Evolutionary conservation across 1,284 basidiomycete genomes (phyloP).

Genomic region (Bondarzewia mesenterica): DNA sequence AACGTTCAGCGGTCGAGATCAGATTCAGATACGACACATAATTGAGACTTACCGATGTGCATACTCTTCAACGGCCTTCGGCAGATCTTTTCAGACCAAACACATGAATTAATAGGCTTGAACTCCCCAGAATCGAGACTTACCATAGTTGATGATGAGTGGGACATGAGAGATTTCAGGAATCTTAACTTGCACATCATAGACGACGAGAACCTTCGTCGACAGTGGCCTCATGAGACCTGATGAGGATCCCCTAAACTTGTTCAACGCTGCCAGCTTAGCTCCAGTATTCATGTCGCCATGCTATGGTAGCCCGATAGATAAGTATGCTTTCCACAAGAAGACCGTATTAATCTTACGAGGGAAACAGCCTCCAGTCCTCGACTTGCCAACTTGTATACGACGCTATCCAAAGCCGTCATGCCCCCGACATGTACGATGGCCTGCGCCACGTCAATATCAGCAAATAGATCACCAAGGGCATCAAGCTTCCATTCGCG

Average conservation of each 20-base stretch:
- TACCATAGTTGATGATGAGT: slow-evolving; percentile 88
- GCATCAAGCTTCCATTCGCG: slow-evolving; percentile 98
- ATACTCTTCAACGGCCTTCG: slow-evolving; percentile 93
- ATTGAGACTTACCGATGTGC: slow-evolving; percentile 76
- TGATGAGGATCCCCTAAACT: slow-evolving; percentile 57
- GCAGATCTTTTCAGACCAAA: slow-evolving; percentile 55
- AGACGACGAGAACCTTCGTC: slow-evolving; percentile 79
- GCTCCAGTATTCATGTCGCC: slow-evolving; percentile 81
- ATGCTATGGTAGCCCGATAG: slow-evolving; percentile 38
- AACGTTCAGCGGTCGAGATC: slow-evolving; percentile 7
- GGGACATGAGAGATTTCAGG: slow-evolving; percentile 87
- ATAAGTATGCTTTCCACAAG: not conserved
- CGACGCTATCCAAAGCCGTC: slow-evolving; percentile 76
- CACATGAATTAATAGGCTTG: not conserved
- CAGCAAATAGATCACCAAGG: slow-evolving; percentile 87
- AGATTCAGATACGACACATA: not conserved
- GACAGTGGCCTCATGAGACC: slow-evolving; percentile 51
- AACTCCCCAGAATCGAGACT: slow-evolving; percentile 9
- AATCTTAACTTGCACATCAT: slow-evolving; percentile 85
- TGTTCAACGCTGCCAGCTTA: slow-evolving; percentile 72
- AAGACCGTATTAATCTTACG: slow-evolving; percentile 34
- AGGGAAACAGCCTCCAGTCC: slow-evolving; percentile 81
- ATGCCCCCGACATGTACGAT: slow-evolving; percentile 88
- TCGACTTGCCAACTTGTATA: slow-evolving; percentile 81
- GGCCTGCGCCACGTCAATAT: slow-evolving; percentile 78